Conservation (phyloP, 2,329 filamentous ascomycete genomes). For the Coleophoma crateriformis region DNA sequence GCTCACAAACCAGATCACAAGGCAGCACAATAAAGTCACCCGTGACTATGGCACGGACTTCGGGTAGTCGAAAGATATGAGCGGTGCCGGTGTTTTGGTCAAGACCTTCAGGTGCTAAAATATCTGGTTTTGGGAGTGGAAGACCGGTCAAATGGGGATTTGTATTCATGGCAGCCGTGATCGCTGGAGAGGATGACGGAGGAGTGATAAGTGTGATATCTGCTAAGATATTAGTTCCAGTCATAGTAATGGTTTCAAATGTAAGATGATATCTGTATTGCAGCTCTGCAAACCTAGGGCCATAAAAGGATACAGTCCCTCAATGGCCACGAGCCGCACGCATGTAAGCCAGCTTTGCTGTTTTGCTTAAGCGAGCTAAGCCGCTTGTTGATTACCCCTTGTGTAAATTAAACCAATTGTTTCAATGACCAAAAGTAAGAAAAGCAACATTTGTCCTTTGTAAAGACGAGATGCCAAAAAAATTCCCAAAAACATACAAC, state of each 20-base stretch:
- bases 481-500: slow-evolving; percentile 3
- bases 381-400: too few species aligned
- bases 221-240: slow-evolving; percentile 24
- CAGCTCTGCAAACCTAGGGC: too few species aligned
- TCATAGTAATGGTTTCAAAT: neutral
- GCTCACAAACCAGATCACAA: slow-evolving; percentile 88
- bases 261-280: too few species aligned
- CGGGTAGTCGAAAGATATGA: slow-evolving; percentile 77
- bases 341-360: too few species aligned
- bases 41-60: slow-evolving; percentile 73
- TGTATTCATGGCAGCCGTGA: slow-evolving; percentile 66
- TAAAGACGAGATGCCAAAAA: neutral
- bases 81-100: slow-evolving; percentile 85
- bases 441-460: too few species aligned
- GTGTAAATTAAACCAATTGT: neutral
- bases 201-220: slow-evolving; percentile 60
- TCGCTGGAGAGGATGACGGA: slow-evolving; percentile 59
- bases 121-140: slow-evolving; percentile 65
- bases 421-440: too few species aligned
- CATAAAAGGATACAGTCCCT: too few species aligned
- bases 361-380: too few species aligned
- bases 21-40: slow-evolving; percentile 87
- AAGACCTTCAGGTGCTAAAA: slow-evolving; percentile 71
- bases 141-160: slow-evolving; percentile 73
- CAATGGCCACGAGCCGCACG: too few species aligned